Conservation (phyloP, 768 basidiomycete species). For the Russula abietina region DNA sequence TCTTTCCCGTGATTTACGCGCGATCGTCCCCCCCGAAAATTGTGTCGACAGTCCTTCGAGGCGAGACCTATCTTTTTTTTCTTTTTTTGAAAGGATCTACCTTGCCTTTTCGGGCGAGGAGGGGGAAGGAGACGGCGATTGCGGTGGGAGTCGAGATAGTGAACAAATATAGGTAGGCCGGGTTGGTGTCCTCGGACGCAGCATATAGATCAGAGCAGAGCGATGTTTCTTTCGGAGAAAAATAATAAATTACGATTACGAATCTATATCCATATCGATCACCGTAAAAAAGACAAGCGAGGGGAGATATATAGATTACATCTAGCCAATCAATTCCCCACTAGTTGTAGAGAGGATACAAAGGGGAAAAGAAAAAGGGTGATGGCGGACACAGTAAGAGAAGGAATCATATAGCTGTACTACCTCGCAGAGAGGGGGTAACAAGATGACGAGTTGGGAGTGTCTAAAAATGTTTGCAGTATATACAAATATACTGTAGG, state of each 20-base stretch:
- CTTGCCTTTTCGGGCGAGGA: neutral
- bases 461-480: slow-evolving; percentile 13
- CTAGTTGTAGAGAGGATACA: neutral
- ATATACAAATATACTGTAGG: slow-evolving; percentile 14
- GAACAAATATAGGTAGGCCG: neutral
- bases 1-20: slow-evolving; percentile 5
- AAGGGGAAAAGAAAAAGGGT: neutral
- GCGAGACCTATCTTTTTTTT: neutral
- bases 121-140: neutral
- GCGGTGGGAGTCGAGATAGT: neutral
- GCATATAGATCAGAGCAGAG: neutral
- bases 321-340: slow-evolving; percentile 10
- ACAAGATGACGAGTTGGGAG: slow-evolving; percentile 8
- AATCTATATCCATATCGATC: slow-evolving; percentile 2
- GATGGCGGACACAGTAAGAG: neutral
- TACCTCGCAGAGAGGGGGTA: neutral
- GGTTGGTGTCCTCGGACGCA: slow-evolving; percentile 1
- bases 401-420: slow-evolving; percentile 3
- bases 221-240: neutral
- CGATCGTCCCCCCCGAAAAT: neutral
- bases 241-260: slow-evolving; percentile 4
- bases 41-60: neutral
- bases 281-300: neutral
- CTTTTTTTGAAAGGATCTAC: neutral
- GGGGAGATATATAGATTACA: slow-evolving; percentile 12